Base-by-base conservation (phyloP, 306 rosid genomes). In the Cucurbita argyrosperma region DNA sequence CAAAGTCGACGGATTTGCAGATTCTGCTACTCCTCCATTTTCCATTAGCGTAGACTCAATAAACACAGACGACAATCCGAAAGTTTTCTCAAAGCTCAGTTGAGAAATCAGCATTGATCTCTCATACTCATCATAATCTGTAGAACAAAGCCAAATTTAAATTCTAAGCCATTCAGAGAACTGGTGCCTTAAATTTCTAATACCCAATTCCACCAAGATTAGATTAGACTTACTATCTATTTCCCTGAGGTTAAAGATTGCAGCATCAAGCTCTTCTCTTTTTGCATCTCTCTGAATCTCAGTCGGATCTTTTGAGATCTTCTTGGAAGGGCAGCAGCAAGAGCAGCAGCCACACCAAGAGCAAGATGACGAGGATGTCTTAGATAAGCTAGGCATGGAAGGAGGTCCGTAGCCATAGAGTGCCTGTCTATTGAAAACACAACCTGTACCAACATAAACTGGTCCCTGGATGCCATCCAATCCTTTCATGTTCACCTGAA, bases 391-490 rank as follows among this genome's bases (percentile, higher is more conserved):
- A 11, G 99, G 97, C 91, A 91, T 83, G 39, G 96, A 85, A 77
- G 92, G 84, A 79, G 99, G 99, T 21, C 99, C 85, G 13, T 94
- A 94, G 55, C 99, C 99, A 73, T 94, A 94, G 80, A 94, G 97
- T 21, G 99, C 99, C 80, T 94, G 99, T 84, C 97, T 75, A 52
- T 94, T 88, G 86, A 94, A 94, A 73, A 87, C 90, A 42, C 92
- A 85, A 75, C 99, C 99, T 43, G 99, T 91, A 13, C 99, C 99
- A 67, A 94, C 99, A 85, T 91, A 94, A 7, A 94, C 87, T 23
- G 99, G 99, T 80, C 99, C 99, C 84, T 91, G 99, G 80, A 91
- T 88, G 42, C 99, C 99, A 85, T 91, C 99, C 38, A 94, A 87
- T 61, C 99, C 99, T 87, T 87, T 94, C 99, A 94, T 94, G 90